phyloP scores from a whole-genome alignment of 768 basidiomycete genomes.

The Dentipellis sp. region DNA sequence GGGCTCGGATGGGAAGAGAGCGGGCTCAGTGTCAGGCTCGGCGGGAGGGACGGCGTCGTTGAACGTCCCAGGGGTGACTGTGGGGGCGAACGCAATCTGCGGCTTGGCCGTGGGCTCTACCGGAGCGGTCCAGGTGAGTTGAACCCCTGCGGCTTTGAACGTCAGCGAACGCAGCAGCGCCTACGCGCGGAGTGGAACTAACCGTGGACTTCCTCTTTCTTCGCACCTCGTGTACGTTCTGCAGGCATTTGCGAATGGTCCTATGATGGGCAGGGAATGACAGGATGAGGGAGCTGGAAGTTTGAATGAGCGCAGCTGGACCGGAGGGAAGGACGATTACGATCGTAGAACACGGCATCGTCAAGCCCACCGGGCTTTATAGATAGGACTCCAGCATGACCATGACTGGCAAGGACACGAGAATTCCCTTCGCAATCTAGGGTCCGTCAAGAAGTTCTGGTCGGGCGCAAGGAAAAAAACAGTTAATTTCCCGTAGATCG shows the following conservation, averaged over 20 bases:
- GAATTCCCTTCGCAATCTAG: slow-evolving; percentile 4
- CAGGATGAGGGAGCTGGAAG: slow-evolving; percentile 1
- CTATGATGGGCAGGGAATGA: not conserved
- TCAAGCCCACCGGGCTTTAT: slow-evolving; percentile 8
- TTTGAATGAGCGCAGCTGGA: not conserved
- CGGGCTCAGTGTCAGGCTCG: slow-evolving; percentile 30
- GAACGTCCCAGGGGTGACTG: slow-evolving; percentile 49
- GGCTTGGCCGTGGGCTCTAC: slow-evolving; percentile 29
- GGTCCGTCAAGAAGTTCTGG: slow-evolving; percentile 1
- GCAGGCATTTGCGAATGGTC: slow-evolving; percentile 9
- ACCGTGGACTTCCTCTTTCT: slow-evolving; percentile 10
- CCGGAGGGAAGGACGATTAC: not conserved
- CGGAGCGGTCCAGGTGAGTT: slow-evolving; percentile 37
- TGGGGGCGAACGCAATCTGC: slow-evolving; percentile 48
- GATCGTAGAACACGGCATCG: slow-evolving; percentile 1
- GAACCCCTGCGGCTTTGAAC: slow-evolving; percentile 19
- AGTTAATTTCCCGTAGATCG: not conserved
- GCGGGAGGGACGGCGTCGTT: slow-evolving; percentile 34
- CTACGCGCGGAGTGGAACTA: not conserved
- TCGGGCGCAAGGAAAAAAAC: not conserved
- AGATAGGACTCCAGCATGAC: slow-evolving; percentile 3
- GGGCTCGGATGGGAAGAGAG: slow-evolving; percentile 47
- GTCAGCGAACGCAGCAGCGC: not conserved
- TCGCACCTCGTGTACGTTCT: slow-evolving; percentile 11
- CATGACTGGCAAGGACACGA: slow-evolving; percentile 3